Conservation (phyloP, 2,329 filamentous ascomycete species). For the Trichoderma atroviride region DNA sequence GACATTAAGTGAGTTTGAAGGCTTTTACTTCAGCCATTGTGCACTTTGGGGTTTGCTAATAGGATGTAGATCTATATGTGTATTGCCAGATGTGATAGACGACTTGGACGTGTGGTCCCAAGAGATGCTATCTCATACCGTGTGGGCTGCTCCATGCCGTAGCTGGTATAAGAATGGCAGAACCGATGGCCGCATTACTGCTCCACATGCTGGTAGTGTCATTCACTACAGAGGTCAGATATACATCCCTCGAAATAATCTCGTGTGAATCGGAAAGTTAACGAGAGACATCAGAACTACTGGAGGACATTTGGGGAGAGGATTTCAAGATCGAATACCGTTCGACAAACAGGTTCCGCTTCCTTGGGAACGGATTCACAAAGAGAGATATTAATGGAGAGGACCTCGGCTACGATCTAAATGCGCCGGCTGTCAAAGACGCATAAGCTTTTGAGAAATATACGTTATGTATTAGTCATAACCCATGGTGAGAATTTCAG, state of each 20-base stretch:
- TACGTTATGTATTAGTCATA: no score
- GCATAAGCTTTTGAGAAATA: no score
- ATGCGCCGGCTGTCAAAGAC: background rate
- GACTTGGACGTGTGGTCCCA: no score
- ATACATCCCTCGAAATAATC: no score
- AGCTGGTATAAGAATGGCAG: constrained; percentile 6
- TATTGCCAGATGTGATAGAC: no score
- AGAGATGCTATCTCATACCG: no score
- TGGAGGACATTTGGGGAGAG: background rate
- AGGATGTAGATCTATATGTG: no score
- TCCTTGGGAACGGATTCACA: background rate
- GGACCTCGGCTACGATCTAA: background rate
- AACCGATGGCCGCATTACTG: background rate
- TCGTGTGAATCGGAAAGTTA: no score
- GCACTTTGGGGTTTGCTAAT: no score
- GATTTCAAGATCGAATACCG: background rate
- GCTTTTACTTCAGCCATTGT: no score
- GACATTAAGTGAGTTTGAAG: no score
- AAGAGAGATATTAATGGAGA: background rate
- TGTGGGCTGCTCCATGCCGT: background rate
- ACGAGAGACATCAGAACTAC: background rate
- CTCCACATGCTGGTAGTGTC: background rate
- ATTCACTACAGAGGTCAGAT: background rate
- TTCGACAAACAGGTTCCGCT: background rate
- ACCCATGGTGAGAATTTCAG: no score